Evolutionary conservation across 1,284 basidiomycete species (phyloP).

Genomic region (Cryptococcus hybrid): DNA sequence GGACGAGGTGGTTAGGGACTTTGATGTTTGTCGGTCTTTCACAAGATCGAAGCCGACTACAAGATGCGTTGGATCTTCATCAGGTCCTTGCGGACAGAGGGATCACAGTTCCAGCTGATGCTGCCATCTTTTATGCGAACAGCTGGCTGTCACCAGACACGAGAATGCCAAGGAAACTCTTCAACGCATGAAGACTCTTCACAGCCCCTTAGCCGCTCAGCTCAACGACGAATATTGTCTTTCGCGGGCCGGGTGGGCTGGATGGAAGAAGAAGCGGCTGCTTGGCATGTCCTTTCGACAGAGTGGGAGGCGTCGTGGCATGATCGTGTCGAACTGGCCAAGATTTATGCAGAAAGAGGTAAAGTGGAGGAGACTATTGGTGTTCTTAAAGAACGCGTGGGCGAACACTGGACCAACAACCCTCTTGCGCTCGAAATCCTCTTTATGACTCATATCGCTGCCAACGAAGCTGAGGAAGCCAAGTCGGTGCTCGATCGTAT

Average conservation of each 20-base stretch:
- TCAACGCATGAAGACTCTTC: conserved; percentile 2
- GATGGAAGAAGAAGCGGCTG: conserved; percentile 8
- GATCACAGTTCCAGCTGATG: conserved; percentile 1
- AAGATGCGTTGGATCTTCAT: conserved; percentile 9
- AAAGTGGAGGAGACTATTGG: conserved; percentile 5
- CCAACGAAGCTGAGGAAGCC: conserved; percentile 15
- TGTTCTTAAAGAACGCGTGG: conserved; percentile 1
- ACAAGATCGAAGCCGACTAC: neutral
- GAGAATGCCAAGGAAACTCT: conserved; percentile 3
- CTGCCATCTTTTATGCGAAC: conserved; percentile 7
- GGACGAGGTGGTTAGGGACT: conserved; percentile 2
- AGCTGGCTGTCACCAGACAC: conserved; percentile 1
- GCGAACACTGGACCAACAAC: neutral
- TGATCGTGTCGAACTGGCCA: conserved; percentile 5
- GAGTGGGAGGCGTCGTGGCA: conserved; percentile 1
- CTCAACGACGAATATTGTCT: conserved; percentile 5
- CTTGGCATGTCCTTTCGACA: conserved; percentile 8
- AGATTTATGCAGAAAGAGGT: conserved; percentile 5
- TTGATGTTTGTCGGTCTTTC: conserved; percentile 10
- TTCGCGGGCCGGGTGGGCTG: conserved; percentile 7
- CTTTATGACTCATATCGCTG: conserved; percentile 20
- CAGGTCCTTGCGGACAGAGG: conserved; percentile 4
- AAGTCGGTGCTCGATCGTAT: conserved; percentile 13
- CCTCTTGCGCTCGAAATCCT: conserved; percentile 15
- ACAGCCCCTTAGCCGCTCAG: neutral